Evolutionary conservation across 352 stramenopile species (phyloP), one percentile per base, ranked within the genome.

Genomic region (Phytopythium delawarense): DNA sequence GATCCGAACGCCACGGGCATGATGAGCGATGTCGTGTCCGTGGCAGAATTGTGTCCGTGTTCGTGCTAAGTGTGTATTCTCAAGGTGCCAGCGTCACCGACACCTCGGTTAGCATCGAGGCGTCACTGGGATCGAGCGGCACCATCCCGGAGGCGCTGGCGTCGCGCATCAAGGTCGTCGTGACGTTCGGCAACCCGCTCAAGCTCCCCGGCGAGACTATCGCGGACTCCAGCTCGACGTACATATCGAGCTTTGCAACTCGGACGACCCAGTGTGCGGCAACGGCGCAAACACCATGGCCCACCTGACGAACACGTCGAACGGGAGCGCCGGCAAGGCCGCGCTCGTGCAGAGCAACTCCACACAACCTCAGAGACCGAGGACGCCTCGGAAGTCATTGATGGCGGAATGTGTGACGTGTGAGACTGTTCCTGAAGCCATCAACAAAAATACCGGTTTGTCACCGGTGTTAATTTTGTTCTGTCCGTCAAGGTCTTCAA

Each of bases 181-280:
- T 74, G 45, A 70, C 60, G 20, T 76, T 76, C 37, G 66, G 70
- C 16, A 76, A 76, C 46, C 70, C 66, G 21, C 61, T 76, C 4
- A 67, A 67, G 46, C 56, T 76, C 23, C 50, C 44, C 44, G 59
- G 69, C 5, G 8, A 70, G 30, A 71, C 69, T 0, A 73, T 76
- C 28, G 20, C 63, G 37, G 68, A 46, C 20, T 8, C 65, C 30
- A 75, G 65, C 56, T 46, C 57, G 16, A 62, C 55, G 3, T 72
- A 75, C 58, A 61, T 0, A 67, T 76, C 25, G 69, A 76, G 49
- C 70, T 64, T 48, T 75, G 65, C 51, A 70, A 67, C 57, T 55
- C 21, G 40, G 69, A 66, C 18, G 66, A 76, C 11, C 66, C 69
- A 16, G 66, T 76, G 42, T 76, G 70, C 23, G 70, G 57, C 16